Evolutionary conservation across 2,329 filamentous ascomycete species (phyloP), one percentile per base, ranked within the genome.

Genomic region (Tolypocladium sp.): DNA sequence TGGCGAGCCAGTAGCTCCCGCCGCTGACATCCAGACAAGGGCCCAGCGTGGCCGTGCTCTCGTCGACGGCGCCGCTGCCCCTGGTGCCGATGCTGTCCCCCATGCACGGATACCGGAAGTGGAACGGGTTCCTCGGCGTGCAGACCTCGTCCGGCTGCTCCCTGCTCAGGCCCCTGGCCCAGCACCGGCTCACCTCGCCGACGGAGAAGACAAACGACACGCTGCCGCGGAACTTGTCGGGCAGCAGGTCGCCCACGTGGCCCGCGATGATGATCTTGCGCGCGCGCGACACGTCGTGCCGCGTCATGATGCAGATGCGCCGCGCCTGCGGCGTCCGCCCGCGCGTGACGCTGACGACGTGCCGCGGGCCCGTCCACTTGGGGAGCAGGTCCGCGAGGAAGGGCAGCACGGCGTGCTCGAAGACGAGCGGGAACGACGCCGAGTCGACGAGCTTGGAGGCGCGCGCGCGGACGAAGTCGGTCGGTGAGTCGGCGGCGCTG

Each of bases 351-450:
- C 69, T 75, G 60, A 79, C 68, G 55, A 73, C 69, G 57, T 78
- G 74, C 8, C 71, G 70, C 0, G 72, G 69, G 0, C 75, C 74
- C 52, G 74, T 71, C 75, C 74, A 78, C 40, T 70, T 71, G 2
- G 75, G 75, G 37, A 79, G 63, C 57, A 76, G 73, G 51, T 76
- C 73, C 55, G 70, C 63, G 0, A 79, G 68, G 58, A 79, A 78
- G 3, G 77, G 76, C 1, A 79, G 71, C 2, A 78, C 67, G 12
- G 71, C 68, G 49, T 78, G 76, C 56, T 79, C 76, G 68, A 76
- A 79, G 5, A 77, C 61, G 0, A 77, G 58, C 0, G 76, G 71
- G 57, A 78, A 79, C 58, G 65, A 73, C 0, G 71, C 68, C 1
- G 66, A 65, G 38, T 77, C 75, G 46, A 72, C 53, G 15, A 69